A percentile compares a stretch with the other conserved stretches of the same genome.
Conservation (phyloP, 2,329 filamentous ascomycete species). For the Talaromyces sp. region DNA sequence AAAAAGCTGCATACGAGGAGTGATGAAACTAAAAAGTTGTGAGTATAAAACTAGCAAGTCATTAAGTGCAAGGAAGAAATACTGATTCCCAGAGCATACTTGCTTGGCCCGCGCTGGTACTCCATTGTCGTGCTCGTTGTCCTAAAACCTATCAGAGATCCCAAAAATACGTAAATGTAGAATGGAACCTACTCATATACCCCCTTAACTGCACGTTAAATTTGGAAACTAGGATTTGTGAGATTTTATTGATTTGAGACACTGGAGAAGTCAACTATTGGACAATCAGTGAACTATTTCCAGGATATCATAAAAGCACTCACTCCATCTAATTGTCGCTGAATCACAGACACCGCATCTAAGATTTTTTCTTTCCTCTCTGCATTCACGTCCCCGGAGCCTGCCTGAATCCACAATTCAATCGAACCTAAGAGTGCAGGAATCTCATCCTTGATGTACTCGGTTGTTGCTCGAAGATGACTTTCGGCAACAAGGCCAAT, state of each 20-base stretch:
- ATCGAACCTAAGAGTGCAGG: slow-evolving; percentile 7
- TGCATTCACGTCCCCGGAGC: slow-evolving; percentile 7
- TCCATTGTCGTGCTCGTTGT: slow-evolving; percentile 3
- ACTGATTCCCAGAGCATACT: slow-evolving; percentile 2
- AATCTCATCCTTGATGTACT: slow-evolving; percentile 8
- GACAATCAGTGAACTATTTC: slow-evolving; percentile 2
- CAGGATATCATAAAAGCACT: not conserved
- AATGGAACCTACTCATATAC: slow-evolving; percentile 8
- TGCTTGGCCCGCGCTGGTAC: slow-evolving; percentile 5
- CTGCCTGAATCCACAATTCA: slow-evolving; percentile 10
- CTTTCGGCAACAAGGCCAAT: slow-evolving; percentile 10
- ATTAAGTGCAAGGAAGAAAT: slow-evolving; percentile 6
- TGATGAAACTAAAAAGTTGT: slow-evolving; percentile 2
- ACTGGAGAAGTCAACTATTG: slow-evolving; percentile 13
- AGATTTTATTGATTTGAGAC: slow-evolving; percentile 9
- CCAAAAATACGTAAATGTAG: not conserved
- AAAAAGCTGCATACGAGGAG: slow-evolving; percentile 2
- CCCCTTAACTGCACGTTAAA: not conserved
- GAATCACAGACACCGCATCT: slow-evolving; percentile 1
- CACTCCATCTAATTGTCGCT: slow-evolving; percentile 9
- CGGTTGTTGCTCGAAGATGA: slow-evolving; percentile 1
- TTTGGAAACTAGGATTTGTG: not conserved
- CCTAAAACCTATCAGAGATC: not conserved
- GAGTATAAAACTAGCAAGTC: not conserved
- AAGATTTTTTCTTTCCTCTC: slow-evolving; percentile 7